Evolutionary conservation across 2,329 filamentous ascomycete species (phyloP).

Genomic region (Cordyceps cateniannulata): DNA sequence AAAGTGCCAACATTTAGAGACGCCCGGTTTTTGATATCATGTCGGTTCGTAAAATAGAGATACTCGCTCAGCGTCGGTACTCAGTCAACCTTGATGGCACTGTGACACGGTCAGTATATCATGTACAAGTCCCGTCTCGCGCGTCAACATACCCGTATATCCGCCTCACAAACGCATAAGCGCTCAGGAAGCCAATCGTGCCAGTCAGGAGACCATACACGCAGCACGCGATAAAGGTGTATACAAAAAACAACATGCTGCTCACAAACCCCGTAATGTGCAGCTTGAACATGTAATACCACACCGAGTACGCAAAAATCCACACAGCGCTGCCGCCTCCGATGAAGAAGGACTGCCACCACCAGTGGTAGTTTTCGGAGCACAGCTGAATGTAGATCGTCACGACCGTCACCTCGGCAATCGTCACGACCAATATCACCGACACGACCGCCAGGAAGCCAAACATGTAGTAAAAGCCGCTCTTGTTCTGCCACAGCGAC

Average conservation of each 20-base stretch:
- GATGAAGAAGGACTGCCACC: constrained; percentile 82
- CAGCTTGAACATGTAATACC: constrained; percentile 76
- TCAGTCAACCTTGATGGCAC: constrained; percentile 47
- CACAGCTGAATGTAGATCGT: constrained; percentile 78
- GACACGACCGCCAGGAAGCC: constrained; percentile 74
- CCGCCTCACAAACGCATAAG: constrained; percentile 75
- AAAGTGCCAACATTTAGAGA: constrained; percentile 1
- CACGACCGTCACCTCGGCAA: constrained; percentile 79
- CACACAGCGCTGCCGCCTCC: constrained; percentile 71
- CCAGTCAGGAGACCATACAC: constrained; percentile 78
- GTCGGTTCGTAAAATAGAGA: constrained; percentile 2
- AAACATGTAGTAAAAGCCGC: constrained; percentile 87
- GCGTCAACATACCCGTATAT: constrained; percentile 52
- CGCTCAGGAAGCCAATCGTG: constrained; percentile 77
- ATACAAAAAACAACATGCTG: constrained; percentile 76
- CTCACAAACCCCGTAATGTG: constrained; percentile 77
- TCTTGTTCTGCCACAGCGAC: constrained; percentile 85
- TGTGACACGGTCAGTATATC: constrained; percentile 19
- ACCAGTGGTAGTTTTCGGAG: constrained; percentile 84
- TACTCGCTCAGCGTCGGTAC: background rate
- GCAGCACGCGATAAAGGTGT: constrained; percentile 73
- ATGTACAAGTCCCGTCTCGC: background rate
- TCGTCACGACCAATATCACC: constrained; percentile 64
- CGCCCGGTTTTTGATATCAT: background rate
- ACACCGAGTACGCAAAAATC: constrained; percentile 77